phyloP scores from a whole-genome alignment of 2,329 filamentous ascomycete species.

The Aspergillus costaricaensis region DNA sequence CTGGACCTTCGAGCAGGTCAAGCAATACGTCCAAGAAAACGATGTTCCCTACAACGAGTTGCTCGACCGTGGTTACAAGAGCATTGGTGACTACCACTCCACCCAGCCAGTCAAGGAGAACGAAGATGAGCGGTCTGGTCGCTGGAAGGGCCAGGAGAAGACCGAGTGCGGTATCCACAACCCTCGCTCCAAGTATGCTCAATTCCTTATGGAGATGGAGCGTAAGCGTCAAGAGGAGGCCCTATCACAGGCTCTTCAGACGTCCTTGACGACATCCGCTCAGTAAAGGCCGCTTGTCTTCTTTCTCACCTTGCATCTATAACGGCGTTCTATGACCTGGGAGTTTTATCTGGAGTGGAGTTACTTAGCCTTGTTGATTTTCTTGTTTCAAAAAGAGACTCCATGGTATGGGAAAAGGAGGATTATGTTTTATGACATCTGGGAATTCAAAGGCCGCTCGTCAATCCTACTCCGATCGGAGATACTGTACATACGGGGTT shows the following conservation, averaged over 20 bases:
- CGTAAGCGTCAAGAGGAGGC: slow-evolving; percentile 64
- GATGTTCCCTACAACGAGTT: slow-evolving; percentile 91
- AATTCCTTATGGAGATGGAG: slow-evolving; percentile 76
- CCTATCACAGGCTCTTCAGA: slow-evolving; percentile 47
- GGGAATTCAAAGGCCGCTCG: slow-evolving; percentile 14
- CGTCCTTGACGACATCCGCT: slow-evolving; percentile 31
- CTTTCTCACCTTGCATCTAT: slow-evolving; percentile 19
- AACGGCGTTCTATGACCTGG: slow-evolving; percentile 21
- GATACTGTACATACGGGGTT: slow-evolving; percentile 23
- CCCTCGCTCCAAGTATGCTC: slow-evolving; percentile 88
- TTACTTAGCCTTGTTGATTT: slow-evolving; percentile 19
- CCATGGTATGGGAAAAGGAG: slow-evolving; percentile 7
- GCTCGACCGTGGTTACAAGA: slow-evolving; percentile 95
- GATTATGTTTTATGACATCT: slow-evolving; percentile 24
- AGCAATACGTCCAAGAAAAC: slow-evolving; percentile 81
- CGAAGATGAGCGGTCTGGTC: slow-evolving; percentile 92
- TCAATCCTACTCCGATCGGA: slow-evolving; percentile 11
- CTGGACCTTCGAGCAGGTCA: slow-evolving; percentile 89
- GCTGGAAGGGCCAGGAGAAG: slow-evolving; percentile 96
- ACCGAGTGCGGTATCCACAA: slow-evolving; percentile 99
- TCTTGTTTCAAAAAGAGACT: slow-evolving; percentile 6
- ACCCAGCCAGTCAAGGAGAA: slow-evolving; percentile 85
- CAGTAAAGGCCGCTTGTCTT: slow-evolving; percentile 23
- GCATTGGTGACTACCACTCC: slow-evolving; percentile 96
- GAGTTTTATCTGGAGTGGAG: slow-evolving; percentile 21